These are phyloP conservation scores for Globisporangium sylvaticum DNA, from an alignment of 352 stramenopile genomes.

Conservation along the genomic window DNA sequence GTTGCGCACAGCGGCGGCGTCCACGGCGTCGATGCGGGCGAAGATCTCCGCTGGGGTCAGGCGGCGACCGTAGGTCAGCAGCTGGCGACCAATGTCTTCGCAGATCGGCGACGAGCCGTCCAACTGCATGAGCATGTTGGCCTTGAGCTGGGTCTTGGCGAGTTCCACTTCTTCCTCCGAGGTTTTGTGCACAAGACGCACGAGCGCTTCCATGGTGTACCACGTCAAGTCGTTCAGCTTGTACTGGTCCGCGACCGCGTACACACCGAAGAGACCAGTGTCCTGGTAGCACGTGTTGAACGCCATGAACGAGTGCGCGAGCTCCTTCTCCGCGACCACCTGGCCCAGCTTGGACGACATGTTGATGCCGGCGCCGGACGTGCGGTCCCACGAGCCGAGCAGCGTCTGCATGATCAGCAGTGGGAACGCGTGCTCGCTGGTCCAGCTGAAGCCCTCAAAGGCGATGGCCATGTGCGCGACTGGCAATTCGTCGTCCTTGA, in stretches of 20 bases:
- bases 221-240: slow-evolving; percentile 95
- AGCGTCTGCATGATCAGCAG: slow-evolving; percentile 98
- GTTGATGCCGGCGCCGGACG: slow-evolving; percentile 91
- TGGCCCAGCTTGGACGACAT: slow-evolving; percentile 96
- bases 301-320: slow-evolving; percentile 96
- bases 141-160: slow-evolving; percentile 99
- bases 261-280: slow-evolving; percentile 98
- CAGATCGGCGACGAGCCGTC: slow-evolving; percentile 97
- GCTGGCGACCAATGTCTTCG: slow-evolving; percentile 99
- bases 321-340: slow-evolving; percentile 93
- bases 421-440: slow-evolving; percentile 96
- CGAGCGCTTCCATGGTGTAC: slow-evolving; percentile 94
- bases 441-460: slow-evolving; percentile 98
- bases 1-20: slow-evolving; percentile 90
- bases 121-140: slow-evolving; percentile 99
- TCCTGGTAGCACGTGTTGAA: slow-evolving; percentile 99
- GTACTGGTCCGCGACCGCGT: slow-evolving; percentile 93
- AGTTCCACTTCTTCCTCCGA: slow-evolving; percentile 96
- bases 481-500: slow-evolving; percentile 86
- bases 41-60: slow-evolving; percentile 99
- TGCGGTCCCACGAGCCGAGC: slow-evolving; percentile 90
- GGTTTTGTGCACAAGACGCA: slow-evolving; percentile 94
- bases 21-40: slow-evolving; percentile 97
- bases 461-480: slow-evolving; percentile 95
- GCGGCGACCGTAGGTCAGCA: slow-evolving; percentile 95